Base-by-base conservation (phyloP, 805 yeast species). In the Zygoascus ofunaensis region DNA sequence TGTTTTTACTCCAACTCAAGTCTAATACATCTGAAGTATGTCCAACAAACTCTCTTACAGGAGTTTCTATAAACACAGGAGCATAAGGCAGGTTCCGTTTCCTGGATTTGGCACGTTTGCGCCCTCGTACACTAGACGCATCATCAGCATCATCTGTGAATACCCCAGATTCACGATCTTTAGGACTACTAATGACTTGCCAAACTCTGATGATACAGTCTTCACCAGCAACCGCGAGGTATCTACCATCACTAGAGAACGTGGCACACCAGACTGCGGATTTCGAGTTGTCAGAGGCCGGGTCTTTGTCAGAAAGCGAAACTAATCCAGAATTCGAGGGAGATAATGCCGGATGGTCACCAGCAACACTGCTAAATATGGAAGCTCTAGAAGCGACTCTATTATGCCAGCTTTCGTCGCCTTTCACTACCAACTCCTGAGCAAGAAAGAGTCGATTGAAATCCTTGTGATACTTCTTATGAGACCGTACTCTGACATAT, bases 1-100 rank as follows among this genome's bases (percentile, higher is more conserved):
- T 81, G 62, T 87, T 87, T 54, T 80, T 81, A 42, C 94, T 82
- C 97, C 97, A 89, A 55, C 84, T 85, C 28, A 89, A 57, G 8
- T 83, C 76, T n/a, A 86, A 60, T 14, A 90, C 71, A 47, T 86
- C 82, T 38, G 74, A 74, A 0, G 73, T 61, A 61, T 90, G 97
- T 15, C 84, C 92, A 35, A 59, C 62, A 49, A 77, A 82, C 12
- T 71, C 71, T 24, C 75, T 69, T 14, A 70, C 58, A 0, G 97
- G 95, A 8, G 57, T 59, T 3, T 78, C 74, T 50, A 79, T 81
- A 59, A 89, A 87, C 1, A 89, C 85, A 0, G 95, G 90, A 0
- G 94, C 94, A 54, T 72, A 74, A 5, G 66, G 59, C 12, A 26
- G 12, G 12, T 41, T 42, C 20, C 36, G 42, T 18, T 40, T 42